Evolutionary conservation across 768 basidiomycete genomes (phyloP).

Genomic region (Hygrophorus russula): DNA sequence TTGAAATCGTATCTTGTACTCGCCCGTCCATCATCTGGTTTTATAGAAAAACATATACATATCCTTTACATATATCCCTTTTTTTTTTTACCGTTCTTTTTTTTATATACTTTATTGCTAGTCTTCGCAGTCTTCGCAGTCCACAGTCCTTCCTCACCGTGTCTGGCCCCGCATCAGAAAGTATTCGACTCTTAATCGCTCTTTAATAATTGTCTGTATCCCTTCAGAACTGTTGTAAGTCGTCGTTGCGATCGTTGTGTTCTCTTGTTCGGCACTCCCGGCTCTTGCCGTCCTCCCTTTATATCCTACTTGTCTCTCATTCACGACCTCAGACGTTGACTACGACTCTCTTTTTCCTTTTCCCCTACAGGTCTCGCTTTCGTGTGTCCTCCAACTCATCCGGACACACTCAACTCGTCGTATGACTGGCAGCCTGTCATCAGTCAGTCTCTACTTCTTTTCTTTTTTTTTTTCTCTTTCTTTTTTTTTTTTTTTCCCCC

Average conservation of each 20-base stretch:
- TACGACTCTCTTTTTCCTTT: slow-evolving; percentile 21
- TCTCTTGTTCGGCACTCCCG: neutral
- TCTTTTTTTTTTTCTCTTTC: slow-evolving; percentile 9
- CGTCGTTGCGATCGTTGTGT: no score
- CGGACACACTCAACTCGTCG: slow-evolving; percentile 19
- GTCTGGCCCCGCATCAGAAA: no score
- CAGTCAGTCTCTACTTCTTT: slow-evolving; percentile 20
- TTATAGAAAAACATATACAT: no score
- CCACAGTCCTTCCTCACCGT: slow-evolving; percentile 17
- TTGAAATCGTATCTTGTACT: no score
- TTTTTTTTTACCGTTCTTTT: no score
- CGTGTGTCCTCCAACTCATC: slow-evolving; percentile 7
- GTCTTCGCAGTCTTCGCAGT: no score
- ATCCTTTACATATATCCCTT: no score
- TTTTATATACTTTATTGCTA: no score
- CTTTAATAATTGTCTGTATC: no score
- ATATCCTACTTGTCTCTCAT: slow-evolving; percentile 14
- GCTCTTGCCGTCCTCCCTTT: slow-evolving; percentile 16
- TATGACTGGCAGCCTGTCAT: slow-evolving; percentile 26
- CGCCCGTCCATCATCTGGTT: no score
- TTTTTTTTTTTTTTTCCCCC: neutral
- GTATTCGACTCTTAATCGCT: no score
- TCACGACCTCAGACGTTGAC: slow-evolving; percentile 37
- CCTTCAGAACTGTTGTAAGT: no score
- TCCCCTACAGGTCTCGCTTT: slow-evolving; percentile 14